Percentiles rank a stretch among this genome's conserved stretches.
These are phyloP conservation scores for Aspergillus niger DNA, from an alignment of 2,329 filamentous ascomycete genomes.

Conservation along the genomic window DNA sequence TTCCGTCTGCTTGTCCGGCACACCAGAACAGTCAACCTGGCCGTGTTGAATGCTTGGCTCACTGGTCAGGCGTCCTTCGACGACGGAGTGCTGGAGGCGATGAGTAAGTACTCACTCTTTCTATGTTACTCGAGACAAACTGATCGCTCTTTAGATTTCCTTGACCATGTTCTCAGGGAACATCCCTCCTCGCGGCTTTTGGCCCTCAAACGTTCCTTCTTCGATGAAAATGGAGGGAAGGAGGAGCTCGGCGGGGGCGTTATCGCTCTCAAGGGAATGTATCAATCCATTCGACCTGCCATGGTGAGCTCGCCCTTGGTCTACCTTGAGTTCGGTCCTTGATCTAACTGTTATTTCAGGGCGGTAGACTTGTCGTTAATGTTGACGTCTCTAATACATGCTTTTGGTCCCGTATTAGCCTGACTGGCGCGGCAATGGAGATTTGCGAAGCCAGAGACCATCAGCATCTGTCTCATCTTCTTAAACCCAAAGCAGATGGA, in stretches of 20 bases:
- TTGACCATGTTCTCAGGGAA: constrained; percentile 86
- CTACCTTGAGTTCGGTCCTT: constrained; percentile 5
- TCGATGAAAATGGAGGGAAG: constrained; percentile 56
- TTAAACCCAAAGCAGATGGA: constrained; percentile 26
- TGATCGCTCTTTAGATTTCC: constrained; percentile 59
- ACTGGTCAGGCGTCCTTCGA: constrained; percentile 61
- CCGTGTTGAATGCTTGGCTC: constrained; percentile 67
- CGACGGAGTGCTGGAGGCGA: constrained; percentile 70
- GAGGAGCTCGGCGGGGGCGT: constrained; percentile 64
- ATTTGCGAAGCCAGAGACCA: constrained; percentile 35
- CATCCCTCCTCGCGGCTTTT: constrained; percentile 68
- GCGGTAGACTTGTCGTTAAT: constrained; percentile 74
- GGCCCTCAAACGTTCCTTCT: constrained; percentile 81
- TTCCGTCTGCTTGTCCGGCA: constrained; percentile 65
- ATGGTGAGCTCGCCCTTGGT: constrained; percentile 48
- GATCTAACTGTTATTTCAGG: constrained; percentile 41
- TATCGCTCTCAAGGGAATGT: constrained; percentile 85
- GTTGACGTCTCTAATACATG: constrained; percentile 89
- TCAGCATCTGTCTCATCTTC: constrained; percentile 30
- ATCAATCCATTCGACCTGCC: constrained; percentile 78
- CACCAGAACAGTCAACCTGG: constrained; percentile 70
- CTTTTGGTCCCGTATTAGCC: constrained; percentile 68
- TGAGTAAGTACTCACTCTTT: constrained; percentile 57
- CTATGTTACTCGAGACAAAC: not conserved
- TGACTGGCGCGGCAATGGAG: constrained; percentile 39